Conservation (phyloP, 441 rosid species). For the Jatropha podagrica region DNA sequence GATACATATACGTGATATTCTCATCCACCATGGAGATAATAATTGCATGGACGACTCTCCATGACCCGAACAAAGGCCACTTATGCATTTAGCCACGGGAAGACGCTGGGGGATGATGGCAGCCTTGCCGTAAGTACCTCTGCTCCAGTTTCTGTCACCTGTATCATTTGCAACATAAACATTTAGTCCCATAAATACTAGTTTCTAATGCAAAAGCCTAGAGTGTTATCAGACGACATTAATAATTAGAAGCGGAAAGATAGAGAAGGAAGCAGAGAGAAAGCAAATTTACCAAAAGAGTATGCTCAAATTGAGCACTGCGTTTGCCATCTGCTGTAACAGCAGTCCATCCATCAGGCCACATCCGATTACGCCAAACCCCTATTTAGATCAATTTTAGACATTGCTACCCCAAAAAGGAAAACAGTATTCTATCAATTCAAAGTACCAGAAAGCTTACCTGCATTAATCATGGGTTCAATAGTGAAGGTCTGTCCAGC, state of each 20-base stretch:
- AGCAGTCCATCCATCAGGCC: slow-evolving; percentile 99
- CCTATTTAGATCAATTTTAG: slow-evolving; percentile 38
- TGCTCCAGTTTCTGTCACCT: slow-evolving; percentile 92
- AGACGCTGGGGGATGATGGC: slow-evolving; percentile 74
- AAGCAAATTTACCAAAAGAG: slow-evolving; percentile 62
- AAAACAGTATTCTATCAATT: neutral
- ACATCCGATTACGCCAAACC: slow-evolving; percentile 81
- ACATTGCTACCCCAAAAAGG: neutral
- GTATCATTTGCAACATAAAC: slow-evolving; percentile 8
- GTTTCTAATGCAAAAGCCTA: neutral
- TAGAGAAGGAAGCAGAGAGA: neutral
- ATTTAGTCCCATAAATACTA: neutral
- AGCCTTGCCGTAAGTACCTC: slow-evolving; percentile 87
- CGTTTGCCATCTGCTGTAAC: slow-evolving; percentile 91
- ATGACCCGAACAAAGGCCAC: neutral
- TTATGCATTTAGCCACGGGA: slow-evolving; percentile 65
- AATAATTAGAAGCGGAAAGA: neutral
- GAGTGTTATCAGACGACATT: neutral
- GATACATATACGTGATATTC: neutral
- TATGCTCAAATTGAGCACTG: slow-evolving; percentile 98
- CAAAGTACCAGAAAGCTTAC: slow-evolving; percentile 31
- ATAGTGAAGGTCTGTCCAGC: slow-evolving; percentile 96
- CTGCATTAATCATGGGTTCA: slow-evolving; percentile 98
- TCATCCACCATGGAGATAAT: too few species aligned
- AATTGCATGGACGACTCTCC: too few species aligned